A percentile compares a stretch with the other conserved stretches of the same genome.
Conservation (phyloP, 2,329 filamentous ascomycete genomes). For the Nemania sp. region DNA sequence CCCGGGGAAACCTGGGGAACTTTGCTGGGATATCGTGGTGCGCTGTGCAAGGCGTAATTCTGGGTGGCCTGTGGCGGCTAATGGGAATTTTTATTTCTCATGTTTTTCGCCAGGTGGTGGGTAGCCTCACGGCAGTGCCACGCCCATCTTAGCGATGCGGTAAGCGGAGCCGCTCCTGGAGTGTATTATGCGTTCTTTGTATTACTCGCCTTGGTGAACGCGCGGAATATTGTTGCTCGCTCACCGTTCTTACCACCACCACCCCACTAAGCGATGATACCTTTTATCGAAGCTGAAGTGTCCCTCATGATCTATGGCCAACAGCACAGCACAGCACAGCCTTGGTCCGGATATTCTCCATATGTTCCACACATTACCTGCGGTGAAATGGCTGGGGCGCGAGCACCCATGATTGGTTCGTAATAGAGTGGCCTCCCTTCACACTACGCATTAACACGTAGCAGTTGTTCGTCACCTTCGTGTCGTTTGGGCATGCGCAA, state of each 20-base stretch:
- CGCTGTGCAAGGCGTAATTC: not conserved
- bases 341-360: not conserved
- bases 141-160: no score
- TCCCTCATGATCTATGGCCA: not conserved
- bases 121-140: not conserved
- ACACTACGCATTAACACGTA: conserved; percentile 4
- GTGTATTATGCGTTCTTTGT: no score
- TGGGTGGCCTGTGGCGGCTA: not conserved
- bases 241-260: not conserved
- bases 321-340: no score
- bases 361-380: not conserved
- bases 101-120: not conserved
- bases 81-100: no score
- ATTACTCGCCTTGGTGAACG: not conserved
- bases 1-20: conserved; percentile 22
- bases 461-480: not conserved
- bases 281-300: not conserved
- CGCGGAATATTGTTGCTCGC: not conserved
- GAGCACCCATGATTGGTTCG: conserved; percentile 12
- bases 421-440: conserved; percentile 4
- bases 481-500: conserved; percentile 5
- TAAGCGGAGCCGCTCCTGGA: no score
- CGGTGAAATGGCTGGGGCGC: conserved; percentile 1
- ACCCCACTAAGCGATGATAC: not conserved
- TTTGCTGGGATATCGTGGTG: not conserved